Evolutionary conservation across 768 basidiomycete genomes (phyloP), one percentile per base, ranked within the genome.

Genomic region (Pleurotus salmoneostramineus): DNA sequence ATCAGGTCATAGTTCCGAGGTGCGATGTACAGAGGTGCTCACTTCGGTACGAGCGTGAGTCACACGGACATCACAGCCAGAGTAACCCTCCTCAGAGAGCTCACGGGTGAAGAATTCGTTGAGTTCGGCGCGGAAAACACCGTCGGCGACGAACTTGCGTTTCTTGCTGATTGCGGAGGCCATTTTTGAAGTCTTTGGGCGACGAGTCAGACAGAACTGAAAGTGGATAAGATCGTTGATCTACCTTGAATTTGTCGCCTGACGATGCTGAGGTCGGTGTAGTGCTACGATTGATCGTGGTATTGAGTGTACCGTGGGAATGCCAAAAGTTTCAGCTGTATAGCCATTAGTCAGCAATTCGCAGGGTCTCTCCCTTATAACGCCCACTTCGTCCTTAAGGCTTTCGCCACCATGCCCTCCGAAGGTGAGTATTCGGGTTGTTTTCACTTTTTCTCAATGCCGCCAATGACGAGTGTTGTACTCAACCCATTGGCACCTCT

Each of bases 31-130:
- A 56, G 36, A 31, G 50, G 46, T 12, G 61, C 57, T 58, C 70
- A 93, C 92, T 82, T 99, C 97, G 66, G 97, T 99, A 69, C 96
- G 91, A 62, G 96, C 95, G 74, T 98, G 96, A 65, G 97, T 98
- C 61, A 98, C 95, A 70, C 97, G 94, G 74, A 99, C 97, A 77
- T 99, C 97, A 75, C 97, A 99, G 56, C 97, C 97, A 77, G 97
- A 98, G 85, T 98, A 99, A 66, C 96, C 96, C 77, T 99, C 97
- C 77, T 95, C 95, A 56, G 97, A 92, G 68, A 98, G 91, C 77
- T 98, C 96, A 66, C 95, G 88, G 60, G 87, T 93, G 76, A 98
- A 97, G 84, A 99, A 98, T 77, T 99, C 97, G 72, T 93, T 93
- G 74, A 99, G 85, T 79, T 99, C 97, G 65, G 97, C 97, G 72